Conservation (phyloP, 257 asterid species). For the Galeopsis tetrahit region DNA sequence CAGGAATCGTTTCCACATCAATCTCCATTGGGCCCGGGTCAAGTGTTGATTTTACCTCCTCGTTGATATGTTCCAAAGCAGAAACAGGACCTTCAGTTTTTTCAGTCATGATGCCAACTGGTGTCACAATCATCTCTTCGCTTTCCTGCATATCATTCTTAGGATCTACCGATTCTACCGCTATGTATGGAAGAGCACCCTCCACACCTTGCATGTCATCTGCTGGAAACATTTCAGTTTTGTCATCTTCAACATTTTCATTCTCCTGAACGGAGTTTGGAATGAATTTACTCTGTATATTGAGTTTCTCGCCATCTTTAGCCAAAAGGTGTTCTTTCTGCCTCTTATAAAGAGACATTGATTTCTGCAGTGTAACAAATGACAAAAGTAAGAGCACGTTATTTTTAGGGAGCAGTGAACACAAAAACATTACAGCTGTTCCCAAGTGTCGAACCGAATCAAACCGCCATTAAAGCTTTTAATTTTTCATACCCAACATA, state of each 20-base stretch:
- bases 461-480: not conserved
- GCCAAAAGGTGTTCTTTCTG: conserved; percentile 46
- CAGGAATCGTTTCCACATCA: conserved; percentile 32
- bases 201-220: conserved; percentile 38
- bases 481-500: too few species aligned
- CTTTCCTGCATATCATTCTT: conserved; percentile 35
- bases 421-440: not conserved
- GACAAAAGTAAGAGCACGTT: conserved; percentile 27
- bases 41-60: conserved; percentile 35
- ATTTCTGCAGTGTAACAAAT: conserved; percentile 61
- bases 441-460: conserved; percentile 5
- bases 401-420: not conserved
- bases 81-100: conserved; percentile 37
- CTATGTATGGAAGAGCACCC: conserved; percentile 35
- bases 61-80: conserved; percentile 17
- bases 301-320: conserved; percentile 38
- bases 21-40: conserved; percentile 32
- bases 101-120: conserved; percentile 35
- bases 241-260: conserved; percentile 29
- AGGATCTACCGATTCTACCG: conserved; percentile 33
- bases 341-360: conserved; percentile 71
- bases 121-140: conserved; percentile 38
- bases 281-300: conserved; percentile 27
- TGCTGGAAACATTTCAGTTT: conserved; percentile 42
- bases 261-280: conserved; percentile 40